phyloP scores from a whole-genome alignment of 2,329 filamentous ascomycete species.

The Penicillium hesseltinei region DNA sequence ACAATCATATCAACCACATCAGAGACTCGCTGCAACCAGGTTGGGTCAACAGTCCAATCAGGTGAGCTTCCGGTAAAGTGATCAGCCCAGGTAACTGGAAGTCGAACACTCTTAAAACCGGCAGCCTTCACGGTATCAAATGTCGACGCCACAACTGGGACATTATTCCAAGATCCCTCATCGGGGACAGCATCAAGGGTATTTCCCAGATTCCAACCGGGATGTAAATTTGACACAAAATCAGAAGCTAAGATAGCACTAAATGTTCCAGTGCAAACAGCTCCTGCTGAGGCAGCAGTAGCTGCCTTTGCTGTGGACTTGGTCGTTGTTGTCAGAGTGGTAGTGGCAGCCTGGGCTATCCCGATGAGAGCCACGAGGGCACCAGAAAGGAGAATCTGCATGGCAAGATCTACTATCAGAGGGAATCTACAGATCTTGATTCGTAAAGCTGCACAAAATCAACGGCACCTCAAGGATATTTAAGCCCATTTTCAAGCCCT shows the following conservation, averaged over 20 bases:
- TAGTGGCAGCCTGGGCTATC: conserved; percentile 10
- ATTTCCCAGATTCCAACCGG: conserved; percentile 63
- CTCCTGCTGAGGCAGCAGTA: background rate
- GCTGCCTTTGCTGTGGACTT: conserved; percentile 4
- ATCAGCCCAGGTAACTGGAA: conserved; percentile 60
- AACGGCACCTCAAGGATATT: background rate
- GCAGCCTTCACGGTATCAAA: conserved; percentile 54
- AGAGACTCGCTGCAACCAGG: conserved; percentile 58
- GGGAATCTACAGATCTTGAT: no score
- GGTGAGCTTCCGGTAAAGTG: conserved; percentile 54
- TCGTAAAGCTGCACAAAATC: background rate
- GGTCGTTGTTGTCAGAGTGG: conserved; percentile 10
- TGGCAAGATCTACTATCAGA: background rate
- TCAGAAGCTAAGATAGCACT: conserved; percentile 46
- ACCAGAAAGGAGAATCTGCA: conserved; percentile 9
- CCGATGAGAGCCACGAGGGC: conserved; percentile 11
- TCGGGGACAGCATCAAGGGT: conserved; percentile 57
- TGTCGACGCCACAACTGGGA: conserved; percentile 49
- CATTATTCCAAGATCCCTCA: conserved; percentile 61
- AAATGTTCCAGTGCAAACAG: conserved; percentile 46
- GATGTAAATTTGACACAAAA: conserved; percentile 51
- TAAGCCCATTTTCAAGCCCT: background rate
- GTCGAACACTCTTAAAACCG: conserved; percentile 58
- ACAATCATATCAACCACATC: conserved; percentile 59
- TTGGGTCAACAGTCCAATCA: conserved; percentile 53